phyloP scores from a whole-genome alignment of 768 basidiomycete genomes.

The Auricularia sp. region DNA sequence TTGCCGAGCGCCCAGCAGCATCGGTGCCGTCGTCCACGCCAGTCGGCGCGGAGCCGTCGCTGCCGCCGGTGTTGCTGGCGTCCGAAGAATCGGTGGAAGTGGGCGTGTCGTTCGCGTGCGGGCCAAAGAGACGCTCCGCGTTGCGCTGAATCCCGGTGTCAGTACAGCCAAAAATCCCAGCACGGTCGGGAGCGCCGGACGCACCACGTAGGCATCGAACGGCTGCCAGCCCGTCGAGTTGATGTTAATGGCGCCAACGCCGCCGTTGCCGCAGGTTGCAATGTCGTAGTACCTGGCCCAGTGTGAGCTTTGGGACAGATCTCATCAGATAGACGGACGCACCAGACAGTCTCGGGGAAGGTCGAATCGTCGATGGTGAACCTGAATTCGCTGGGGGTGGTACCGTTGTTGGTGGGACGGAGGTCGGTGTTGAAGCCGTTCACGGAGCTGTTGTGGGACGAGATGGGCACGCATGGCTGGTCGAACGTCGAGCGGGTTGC shows the following conservation, averaged over 20 bases:
- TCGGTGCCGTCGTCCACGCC: not conserved
- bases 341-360: not conserved
- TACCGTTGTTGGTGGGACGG: not conserved
- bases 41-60: not conserved
- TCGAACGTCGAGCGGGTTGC: not conserved
- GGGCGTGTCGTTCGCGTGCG: not conserved
- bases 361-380: not conserved
- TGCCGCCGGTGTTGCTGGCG: not conserved
- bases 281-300: not conserved
- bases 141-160: not conserved
- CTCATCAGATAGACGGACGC: not conserved
- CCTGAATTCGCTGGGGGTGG: not conserved
- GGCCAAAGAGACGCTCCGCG: not conserved
- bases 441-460: not conserved
- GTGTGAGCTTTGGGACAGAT: not conserved
- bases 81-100: not conserved
- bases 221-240: not conserved
- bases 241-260: not conserved
- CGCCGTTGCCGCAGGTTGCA: not conserved
- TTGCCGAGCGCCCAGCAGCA: not conserved
- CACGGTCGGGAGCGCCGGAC: not conserved
- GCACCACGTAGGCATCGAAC: not conserved
- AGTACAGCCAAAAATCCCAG: not conserved
- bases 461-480: conserved; percentile 1
- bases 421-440: conserved; percentile 1